Evolutionary conservation across 768 basidiomycete genomes (phyloP).

Genomic region (Tulasnella sp.): DNA sequence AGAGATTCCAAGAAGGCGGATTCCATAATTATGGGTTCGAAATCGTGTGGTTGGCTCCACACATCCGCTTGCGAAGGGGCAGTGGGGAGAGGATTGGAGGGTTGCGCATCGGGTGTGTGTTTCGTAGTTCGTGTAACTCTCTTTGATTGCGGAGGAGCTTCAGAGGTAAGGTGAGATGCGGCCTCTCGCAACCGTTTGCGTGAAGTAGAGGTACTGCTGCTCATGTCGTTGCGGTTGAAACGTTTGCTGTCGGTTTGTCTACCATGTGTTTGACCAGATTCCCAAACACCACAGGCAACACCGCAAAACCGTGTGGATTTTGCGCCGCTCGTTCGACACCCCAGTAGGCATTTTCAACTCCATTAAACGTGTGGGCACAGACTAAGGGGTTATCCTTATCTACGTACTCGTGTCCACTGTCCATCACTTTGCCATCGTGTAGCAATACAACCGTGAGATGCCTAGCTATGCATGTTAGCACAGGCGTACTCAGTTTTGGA

Average conservation of each 20-base stretch:
- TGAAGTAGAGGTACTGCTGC: not conserved
- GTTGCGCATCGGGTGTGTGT: not conserved
- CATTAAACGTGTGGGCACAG: no score
- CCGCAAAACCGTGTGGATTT: not conserved
- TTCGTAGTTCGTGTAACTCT: not conserved
- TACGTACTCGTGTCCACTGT: no score
- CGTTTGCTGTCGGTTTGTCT: not conserved
- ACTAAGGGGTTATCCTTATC: no score
- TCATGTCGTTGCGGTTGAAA: not conserved
- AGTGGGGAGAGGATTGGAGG: not conserved
- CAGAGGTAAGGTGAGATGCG: not conserved
- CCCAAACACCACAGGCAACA: not conserved
- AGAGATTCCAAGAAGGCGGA: not conserved
- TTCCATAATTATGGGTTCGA: not conserved
- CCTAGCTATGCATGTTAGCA: no score
- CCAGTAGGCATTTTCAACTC: no score
- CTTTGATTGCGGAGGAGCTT: not conserved
- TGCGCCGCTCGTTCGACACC: no score
- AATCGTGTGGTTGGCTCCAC: not conserved
- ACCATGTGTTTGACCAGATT: not conserved
- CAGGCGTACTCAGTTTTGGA: no score
- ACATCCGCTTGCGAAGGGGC: not conserved
- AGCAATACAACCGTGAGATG: no score
- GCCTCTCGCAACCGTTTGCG: not conserved
- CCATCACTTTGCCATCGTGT: no score